Conservation (phyloP, 192 early-diverging fungal genomes). For the Coemansia sp. region DNA sequence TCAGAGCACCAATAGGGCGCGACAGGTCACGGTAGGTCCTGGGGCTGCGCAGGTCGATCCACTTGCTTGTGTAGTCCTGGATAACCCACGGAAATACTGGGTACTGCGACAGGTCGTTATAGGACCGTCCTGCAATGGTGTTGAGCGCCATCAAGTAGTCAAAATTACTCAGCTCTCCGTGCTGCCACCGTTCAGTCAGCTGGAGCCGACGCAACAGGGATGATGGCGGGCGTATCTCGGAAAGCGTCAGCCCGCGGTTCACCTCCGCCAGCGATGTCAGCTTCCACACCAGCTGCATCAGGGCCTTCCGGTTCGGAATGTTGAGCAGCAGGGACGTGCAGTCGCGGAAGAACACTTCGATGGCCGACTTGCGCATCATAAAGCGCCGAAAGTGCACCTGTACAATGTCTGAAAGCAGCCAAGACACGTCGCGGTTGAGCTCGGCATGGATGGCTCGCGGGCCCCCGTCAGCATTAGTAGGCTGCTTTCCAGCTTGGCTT, state of each 20-base stretch:
- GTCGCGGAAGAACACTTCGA: conserved; percentile 41
- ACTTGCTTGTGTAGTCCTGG: conserved; percentile 67
- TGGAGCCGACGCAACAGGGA: conserved; percentile 15
- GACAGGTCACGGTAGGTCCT: conserved; percentile 80
- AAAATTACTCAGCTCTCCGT: conserved; percentile 86
- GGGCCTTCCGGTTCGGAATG: conserved; percentile 23
- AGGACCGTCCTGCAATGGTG: conserved; percentile 76
- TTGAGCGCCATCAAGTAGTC: conserved; percentile 95
- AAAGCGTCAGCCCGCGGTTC: conserved; percentile 18
- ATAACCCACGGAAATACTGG: conserved; percentile 96
- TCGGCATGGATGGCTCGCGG: conserved; percentile 28
- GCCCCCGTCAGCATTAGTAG: neutral
- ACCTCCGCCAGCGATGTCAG: conserved; percentile 25
- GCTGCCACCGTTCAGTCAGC: conserved; percentile 76
- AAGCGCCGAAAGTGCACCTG: conserved; percentile 40
- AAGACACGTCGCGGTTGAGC: conserved; percentile 19
- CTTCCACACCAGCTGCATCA: conserved; percentile 42
- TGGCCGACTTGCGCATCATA: conserved; percentile 35
- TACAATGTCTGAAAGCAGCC: conserved; percentile 26
- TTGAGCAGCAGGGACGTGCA: conserved; percentile 34
- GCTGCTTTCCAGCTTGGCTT: neutral
- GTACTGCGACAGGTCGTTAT: conserved; percentile 91
- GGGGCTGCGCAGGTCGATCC: conserved; percentile 74
- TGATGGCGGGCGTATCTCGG: conserved; percentile 30
- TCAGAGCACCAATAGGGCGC: conserved; percentile 86